Base-by-base conservation (phyloP, 306 rosid genomes). In the Dryas octopetala region DNA sequence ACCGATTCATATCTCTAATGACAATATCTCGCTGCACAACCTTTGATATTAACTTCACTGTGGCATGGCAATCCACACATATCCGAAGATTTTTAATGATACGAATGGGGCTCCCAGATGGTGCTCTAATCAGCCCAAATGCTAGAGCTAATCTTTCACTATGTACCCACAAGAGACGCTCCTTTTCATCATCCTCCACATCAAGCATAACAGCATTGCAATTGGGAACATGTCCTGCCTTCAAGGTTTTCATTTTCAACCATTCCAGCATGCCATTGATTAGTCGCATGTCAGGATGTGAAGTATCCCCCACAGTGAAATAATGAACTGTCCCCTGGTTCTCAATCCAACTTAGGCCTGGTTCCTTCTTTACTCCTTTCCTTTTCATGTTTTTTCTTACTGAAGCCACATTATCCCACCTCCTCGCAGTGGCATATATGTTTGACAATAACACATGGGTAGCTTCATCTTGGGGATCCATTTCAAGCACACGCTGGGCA, bases 131-230 rank as follows among this genome's bases (percentile, higher is more conserved):
- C 23, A 93, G 83, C 49, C 91, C 96, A 76, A 85, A 89, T 43
- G 97, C 96, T 76, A 89, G 70, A 59, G 98, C 97, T 61, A 93
- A 80, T 84, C 90, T 91, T 74, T 93, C 98, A 53, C 96, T 91
- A 74, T 93, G 98, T 70, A 82, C 57, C 87, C 93, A 88, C 67
- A 93, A 87, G 76, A 81, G 88, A 52, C 87, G 85, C 75, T 86
- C 92, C 83, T 91, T 93, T 69, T 86, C 93, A 59, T 85, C 93
- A 51, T 93, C 92, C 60, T 78, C 96, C 81, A 93, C 93, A 66
- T 88, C 91, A 55, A 85, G 88, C 75, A 89, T 77, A 51, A 93
- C 86, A 47, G 79, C 85, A n/a, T 74, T 70, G 70, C 81, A 77
- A 79, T 89, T 73, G 38, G 96, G 87, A 75, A 83, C 83, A 78